phyloP scores from a whole-genome alignment of 2,329 filamentous ascomycete genomes.

The Arthrobotrys conoides region DNA sequence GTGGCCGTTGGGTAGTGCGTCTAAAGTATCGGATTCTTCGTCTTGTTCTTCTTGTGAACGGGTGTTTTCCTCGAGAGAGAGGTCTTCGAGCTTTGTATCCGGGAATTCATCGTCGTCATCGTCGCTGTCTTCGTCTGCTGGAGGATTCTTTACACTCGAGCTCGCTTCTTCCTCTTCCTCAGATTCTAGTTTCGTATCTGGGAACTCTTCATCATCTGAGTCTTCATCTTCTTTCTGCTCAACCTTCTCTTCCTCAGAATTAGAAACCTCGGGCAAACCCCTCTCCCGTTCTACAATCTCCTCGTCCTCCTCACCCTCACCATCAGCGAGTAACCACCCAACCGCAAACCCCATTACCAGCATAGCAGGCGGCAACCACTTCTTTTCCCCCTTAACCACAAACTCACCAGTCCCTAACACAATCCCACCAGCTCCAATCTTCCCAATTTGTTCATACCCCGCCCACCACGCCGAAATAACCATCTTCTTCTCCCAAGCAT shows the following conservation, averaged over 20 bases:
- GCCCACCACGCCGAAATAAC: constrained; percentile 98
- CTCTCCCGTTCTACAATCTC: constrained; percentile 9
- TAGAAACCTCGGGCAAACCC: constrained; percentile 6
- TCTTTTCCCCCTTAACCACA: constrained; percentile 86
- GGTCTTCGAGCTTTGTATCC: constrained; percentile 66
- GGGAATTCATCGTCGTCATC: constrained; percentile 67
- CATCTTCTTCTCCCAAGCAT: constrained; percentile 96
- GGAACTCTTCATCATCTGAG: constrained; percentile 67
- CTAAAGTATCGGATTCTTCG: constrained; percentile 65
- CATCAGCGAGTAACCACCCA: constrained; percentile 70
- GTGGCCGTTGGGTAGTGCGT: constrained; percentile 64
- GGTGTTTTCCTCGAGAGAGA: constrained; percentile 63
- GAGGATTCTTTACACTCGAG: constrained; percentile 29
- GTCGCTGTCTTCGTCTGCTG: constrained; percentile 61
- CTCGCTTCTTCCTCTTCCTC: constrained; percentile 63
- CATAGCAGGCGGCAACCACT: constrained; percentile 88
- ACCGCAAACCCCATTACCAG: constrained; percentile 88
- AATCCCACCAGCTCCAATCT: constrained; percentile 83
- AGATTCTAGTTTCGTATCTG: constrained; percentile 66
- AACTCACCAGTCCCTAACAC: constrained; percentile 85
- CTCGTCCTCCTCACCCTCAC: constrained; percentile 1
- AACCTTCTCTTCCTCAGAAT: constrained; percentile 18
- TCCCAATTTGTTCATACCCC: constrained; percentile 88
- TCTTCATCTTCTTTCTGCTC: constrained; percentile 62
- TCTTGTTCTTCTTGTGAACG: constrained; percentile 62